Evolutionary conservation across 164 flowering plant species (phyloP).

Genomic region (Magnolia sinica): DNA sequence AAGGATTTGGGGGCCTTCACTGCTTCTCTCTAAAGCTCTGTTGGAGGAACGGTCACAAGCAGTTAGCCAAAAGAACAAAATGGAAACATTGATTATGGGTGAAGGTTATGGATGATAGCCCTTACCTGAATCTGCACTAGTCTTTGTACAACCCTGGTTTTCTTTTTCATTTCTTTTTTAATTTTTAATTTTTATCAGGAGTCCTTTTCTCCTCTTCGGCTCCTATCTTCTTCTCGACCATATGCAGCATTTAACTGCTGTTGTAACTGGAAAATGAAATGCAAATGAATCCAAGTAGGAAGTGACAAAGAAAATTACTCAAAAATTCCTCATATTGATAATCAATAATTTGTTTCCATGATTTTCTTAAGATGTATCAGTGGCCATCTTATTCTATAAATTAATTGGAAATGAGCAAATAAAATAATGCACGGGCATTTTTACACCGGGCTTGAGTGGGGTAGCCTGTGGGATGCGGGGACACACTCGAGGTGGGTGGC

Average conservation of each 20-base stretch:
- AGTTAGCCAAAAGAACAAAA: background rate
- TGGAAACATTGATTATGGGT: background rate
- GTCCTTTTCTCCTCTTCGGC: conserved; percentile 8
- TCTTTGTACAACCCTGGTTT: conserved; percentile 4
- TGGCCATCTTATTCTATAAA: background rate
- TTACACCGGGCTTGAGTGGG: no score
- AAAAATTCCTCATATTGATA: no score
- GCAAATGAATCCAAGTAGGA: conserved; percentile 1
- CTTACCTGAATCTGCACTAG: conserved; percentile 18
- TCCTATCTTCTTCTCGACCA: conserved; percentile 27
- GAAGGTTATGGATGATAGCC: background rate
- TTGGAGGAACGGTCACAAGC: background rate
- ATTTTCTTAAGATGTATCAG: background rate
- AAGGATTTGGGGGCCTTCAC: conserved; percentile 9
- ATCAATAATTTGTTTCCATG: background rate
- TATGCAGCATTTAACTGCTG: conserved; percentile 44
- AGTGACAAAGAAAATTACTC: background rate
- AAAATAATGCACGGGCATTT: no score
- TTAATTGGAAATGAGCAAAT: background rate
- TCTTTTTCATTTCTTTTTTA: background rate
- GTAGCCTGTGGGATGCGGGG: no score
- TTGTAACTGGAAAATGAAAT: conserved; percentile 48
- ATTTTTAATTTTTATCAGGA: background rate
- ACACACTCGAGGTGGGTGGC: no score
- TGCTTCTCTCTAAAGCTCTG: conserved; percentile 13